Base-by-base conservation (phyloP, 176 grass and related monocot species). In the Musa beccarii region DNA sequence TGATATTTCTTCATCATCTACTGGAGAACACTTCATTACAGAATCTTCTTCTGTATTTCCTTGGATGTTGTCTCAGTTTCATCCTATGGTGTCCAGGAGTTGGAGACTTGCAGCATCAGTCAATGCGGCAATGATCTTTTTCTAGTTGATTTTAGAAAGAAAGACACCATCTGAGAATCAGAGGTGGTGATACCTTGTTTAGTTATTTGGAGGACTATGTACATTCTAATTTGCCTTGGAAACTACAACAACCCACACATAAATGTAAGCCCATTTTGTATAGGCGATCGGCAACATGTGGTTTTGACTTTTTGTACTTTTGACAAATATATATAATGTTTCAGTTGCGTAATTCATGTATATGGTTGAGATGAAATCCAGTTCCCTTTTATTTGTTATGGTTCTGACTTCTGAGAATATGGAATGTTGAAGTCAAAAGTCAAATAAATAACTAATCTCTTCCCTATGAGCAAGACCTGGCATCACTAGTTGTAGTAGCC, bases 181-280 rank as follows among this genome's bases (percentile, higher is more conserved):
- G 23, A 43, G 76, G 77, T 77, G 56, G 74, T 81, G 80, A 85
- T 57, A 85, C 76, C 84, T 79, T 82, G 68, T 34, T 21, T 78
- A 89, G 80, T 83, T 70, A 81, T 72, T 81, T 80, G 75, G 72
- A 80, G 78, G 80, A 70, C 70, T 78, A 81, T 92, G 86, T 92
- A 76, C 87, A 79, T 83, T 92, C 76, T 89, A 92, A 92, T 85
- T 87, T 87, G 82, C 89, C 87, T 79, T 85, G 82, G 70, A 77
- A 89, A 76, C 82, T 83, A 67, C 84, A 83, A 85, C 84, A 79
- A 87, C 84, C 82, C 85, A 55, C 82, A 55, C 82, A 83, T 89
- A 87, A 61, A 74, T 89, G 90, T 89, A 89, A 92, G 90, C 77
- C 4, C 80, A 87, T 78, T 74, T 81, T 85, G 53, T 74, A 56